A percentile compares a stretch with the other conserved stretches of the same genome.
These are phyloP conservation scores for Medicago lupulina DNA, from an alignment of 306 rosid species.

Conservation along the genomic window DNA sequence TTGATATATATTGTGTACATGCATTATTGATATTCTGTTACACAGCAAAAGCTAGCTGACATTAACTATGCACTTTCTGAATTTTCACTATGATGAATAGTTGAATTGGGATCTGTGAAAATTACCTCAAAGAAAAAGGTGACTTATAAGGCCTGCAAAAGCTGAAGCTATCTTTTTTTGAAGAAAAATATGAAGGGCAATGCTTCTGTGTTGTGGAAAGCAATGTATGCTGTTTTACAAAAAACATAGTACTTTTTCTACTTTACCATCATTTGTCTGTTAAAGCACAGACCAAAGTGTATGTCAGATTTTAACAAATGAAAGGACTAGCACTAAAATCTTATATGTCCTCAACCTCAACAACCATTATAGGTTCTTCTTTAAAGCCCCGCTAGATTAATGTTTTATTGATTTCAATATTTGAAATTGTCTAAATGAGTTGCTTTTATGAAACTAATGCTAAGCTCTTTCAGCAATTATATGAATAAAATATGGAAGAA, in stretches of 20 bases:
- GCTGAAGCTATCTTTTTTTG: conserved; percentile 46
- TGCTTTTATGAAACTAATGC: conserved; percentile 44
- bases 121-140: conserved; percentile 44
- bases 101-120: conserved; percentile 54
- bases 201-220: conserved; percentile 49
- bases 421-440: conserved; percentile 35
- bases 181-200: conserved; percentile 51
- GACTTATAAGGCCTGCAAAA: conserved; percentile 43
- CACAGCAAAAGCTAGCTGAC: conserved; percentile 41
- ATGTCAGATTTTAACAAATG: conserved; percentile 56
- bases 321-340: conserved; percentile 46
- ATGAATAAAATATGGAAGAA: conserved; percentile 37
- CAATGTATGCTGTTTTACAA: conserved; percentile 48
- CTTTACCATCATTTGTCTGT: conserved; percentile 63
- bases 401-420: conserved; percentile 9
- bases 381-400: conserved; percentile 18
- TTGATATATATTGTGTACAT: not conserved
- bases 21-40: conserved; percentile 32
- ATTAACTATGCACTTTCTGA: conserved; percentile 46
- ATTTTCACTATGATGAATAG: conserved; percentile 44
- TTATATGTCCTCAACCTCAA: conserved; percentile 35
- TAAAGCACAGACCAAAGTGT: conserved; percentile 69
- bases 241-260: conserved; percentile 43
- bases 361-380: conserved; percentile 35
- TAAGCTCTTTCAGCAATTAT: conserved; percentile 38